Evolutionary conservation across 805 yeast species (phyloP).

Genomic region (Yarrowia osloensis): DNA sequence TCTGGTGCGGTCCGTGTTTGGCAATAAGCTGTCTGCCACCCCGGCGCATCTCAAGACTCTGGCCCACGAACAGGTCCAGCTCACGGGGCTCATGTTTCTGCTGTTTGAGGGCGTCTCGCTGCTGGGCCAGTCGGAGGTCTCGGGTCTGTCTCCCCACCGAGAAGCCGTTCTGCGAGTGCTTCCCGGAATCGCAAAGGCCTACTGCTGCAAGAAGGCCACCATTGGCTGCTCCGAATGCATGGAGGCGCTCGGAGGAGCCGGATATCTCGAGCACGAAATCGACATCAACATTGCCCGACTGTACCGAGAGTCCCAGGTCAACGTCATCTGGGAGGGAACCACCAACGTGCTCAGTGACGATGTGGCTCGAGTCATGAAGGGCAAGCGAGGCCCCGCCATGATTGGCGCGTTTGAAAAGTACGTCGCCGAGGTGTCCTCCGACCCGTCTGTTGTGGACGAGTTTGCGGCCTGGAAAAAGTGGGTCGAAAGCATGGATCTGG

Average conservation of each 20-base stretch:
- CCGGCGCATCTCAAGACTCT: conserved; percentile 39
- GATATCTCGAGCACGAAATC: conserved; percentile 41
- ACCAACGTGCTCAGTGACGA: conserved; percentile 42
- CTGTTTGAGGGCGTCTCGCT: conserved; percentile 37
- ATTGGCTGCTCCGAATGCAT: conserved; percentile 41
- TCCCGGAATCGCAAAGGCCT: conserved; percentile 40
- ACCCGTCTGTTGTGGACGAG: background rate
- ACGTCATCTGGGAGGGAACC: conserved; percentile 43
- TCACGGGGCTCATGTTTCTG: conserved; percentile 36
- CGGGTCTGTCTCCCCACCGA: conserved; percentile 28
- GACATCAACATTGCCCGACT: conserved; percentile 40
- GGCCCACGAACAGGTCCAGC: conserved; percentile 37
- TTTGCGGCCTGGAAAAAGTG: conserved; percentile 2
- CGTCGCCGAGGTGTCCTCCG: background rate
- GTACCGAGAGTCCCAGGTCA: conserved; percentile 40
- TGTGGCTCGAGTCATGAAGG: conserved; percentile 34
- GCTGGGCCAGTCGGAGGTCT: conserved; percentile 38
- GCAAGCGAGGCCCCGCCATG: background rate
- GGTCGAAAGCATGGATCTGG: conserved; percentile 2
- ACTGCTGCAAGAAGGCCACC: conserved; percentile 37
- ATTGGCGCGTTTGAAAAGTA: conserved; percentile 10
- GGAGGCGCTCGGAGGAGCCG: conserved; percentile 43
- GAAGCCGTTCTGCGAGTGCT: conserved; percentile 37
- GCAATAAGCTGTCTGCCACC: conserved; percentile 34
- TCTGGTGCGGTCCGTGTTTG: conserved; percentile 38